These are phyloP conservation scores for Roridomyces roridus DNA, from an alignment of 768 basidiomycete genomes.

Conservation along the genomic window DNA sequence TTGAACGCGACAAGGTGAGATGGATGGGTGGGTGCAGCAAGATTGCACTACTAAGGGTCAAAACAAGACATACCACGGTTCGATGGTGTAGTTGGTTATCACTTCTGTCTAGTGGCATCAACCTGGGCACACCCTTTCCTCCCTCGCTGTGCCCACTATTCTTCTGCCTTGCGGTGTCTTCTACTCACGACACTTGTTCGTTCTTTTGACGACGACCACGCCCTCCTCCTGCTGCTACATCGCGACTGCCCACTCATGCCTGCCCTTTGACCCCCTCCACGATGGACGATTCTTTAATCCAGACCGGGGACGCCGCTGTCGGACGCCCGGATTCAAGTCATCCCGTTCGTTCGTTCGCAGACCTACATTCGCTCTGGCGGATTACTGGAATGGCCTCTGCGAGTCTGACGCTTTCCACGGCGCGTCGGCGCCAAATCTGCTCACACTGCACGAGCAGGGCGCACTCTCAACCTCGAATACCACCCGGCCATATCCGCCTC, in stretches of 20 bases:
- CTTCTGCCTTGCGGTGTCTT: no score
- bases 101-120: conserved; percentile 18
- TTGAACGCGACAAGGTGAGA: no score
- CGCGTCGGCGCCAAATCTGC: neutral
- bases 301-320: neutral
- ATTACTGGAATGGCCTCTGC: neutral
- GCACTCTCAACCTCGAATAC: neutral
- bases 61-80: no score
- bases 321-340: neutral
- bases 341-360: neutral
- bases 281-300: neutral
- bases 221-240: neutral
- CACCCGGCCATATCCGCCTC: neutral
- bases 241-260: neutral
- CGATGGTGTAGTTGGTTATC: conserved; percentile 1
- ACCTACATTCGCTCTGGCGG: neutral
- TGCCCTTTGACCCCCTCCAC: neutral
- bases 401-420: neutral
- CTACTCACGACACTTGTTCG: neutral
- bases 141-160: no score
- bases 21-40: neutral
- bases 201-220: neutral
- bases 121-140: no score
- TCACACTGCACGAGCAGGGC: neutral
- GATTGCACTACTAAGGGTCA: no score